Percentiles rank a stretch among this genome's conserved stretches.
Conservation (phyloP, 2,329 filamentous ascomycete genomes). For the Claviceps purpurea region DNA sequence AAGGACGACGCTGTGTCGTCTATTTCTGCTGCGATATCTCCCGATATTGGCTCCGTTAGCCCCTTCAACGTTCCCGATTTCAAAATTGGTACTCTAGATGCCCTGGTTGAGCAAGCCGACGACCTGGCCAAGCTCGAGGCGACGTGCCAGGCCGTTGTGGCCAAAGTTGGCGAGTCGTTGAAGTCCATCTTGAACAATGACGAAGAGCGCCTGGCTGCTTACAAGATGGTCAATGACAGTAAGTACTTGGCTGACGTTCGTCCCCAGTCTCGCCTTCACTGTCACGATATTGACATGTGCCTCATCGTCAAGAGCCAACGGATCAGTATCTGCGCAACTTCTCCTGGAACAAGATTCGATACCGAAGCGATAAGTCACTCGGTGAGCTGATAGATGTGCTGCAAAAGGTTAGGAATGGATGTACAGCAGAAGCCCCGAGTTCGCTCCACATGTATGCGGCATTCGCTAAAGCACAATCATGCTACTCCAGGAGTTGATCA, state of each 20-base stretch:
- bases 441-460: neutral
- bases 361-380: constrained; percentile 82
- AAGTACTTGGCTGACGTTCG: constrained; percentile 21
- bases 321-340: constrained; percentile 85
- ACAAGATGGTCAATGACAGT: constrained; percentile 94
- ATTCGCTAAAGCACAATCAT: neutral
- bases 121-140: constrained; percentile 80
- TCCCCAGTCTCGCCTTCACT: constrained; percentile 10
- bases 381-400: constrained; percentile 75
- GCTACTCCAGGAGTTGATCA: constrained; percentile 58
- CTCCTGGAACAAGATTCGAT: constrained; percentile 96
- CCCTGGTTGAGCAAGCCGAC: constrained; percentile 89
- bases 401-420: constrained; percentile 52
- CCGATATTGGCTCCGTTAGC: constrained; percentile 62
- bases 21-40: constrained; percentile 56
- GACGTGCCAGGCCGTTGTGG: constrained; percentile 67
- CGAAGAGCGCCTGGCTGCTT: constrained; percentile 67
- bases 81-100: constrained; percentile 95
- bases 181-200: constrained; percentile 71
- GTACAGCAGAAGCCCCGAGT: neutral
- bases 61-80: constrained; percentile 82
- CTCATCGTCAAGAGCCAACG: constrained; percentile 58
- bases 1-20: constrained; percentile 69
- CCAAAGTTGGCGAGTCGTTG: constrained; percentile 79
- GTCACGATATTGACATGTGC: neutral